Conservation (phyloP, 1,284 basidiomycete genomes). For the Exsudoporus floridanus region DNA sequence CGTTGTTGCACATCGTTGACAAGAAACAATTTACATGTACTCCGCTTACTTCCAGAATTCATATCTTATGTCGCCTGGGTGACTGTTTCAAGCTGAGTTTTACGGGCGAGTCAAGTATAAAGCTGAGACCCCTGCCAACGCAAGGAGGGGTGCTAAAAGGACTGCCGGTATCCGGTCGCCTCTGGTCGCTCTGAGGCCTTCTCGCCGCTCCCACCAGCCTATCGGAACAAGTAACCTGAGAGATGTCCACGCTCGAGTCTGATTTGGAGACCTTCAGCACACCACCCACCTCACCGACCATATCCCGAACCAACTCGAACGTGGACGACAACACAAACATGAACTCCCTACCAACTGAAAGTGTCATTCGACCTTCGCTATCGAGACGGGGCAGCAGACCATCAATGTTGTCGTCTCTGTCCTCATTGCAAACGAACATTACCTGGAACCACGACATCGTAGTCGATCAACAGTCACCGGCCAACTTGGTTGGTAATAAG, state of each 20-base stretch:
- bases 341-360: constrained; percentile 31
- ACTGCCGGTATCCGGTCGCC: constrained; percentile 4
- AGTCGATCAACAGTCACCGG: constrained; percentile 35
- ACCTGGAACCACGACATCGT: constrained; percentile 50
- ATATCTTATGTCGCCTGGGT: constrained; percentile 26
- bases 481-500: constrained; percentile 25
- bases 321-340: constrained; percentile 34
- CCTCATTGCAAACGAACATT: constrained; percentile 48
- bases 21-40: constrained; percentile 20
- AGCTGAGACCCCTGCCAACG: constrained; percentile 10
- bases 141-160: constrained; percentile 8
- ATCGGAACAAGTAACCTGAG: constrained; percentile 10
- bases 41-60: constrained; percentile 18
- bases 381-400: constrained; percentile 49
- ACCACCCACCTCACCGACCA: constrained; percentile 55
- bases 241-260: constrained; percentile 24
- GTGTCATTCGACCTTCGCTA: constrained; percentile 40
- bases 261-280: constrained; percentile 56
- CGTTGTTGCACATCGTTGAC: constrained; percentile 8
- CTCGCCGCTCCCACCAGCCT: constrained; percentile 13
- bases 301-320: constrained; percentile 26
- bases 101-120: constrained; percentile 24
- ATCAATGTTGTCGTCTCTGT: constrained; percentile 22
- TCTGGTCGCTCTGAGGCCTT: constrained; percentile 7
- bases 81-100: constrained; percentile 22